Evolutionary conservation across 1,284 basidiomycete genomes (phyloP).

Genomic region (Chalciporus sp.): DNA sequence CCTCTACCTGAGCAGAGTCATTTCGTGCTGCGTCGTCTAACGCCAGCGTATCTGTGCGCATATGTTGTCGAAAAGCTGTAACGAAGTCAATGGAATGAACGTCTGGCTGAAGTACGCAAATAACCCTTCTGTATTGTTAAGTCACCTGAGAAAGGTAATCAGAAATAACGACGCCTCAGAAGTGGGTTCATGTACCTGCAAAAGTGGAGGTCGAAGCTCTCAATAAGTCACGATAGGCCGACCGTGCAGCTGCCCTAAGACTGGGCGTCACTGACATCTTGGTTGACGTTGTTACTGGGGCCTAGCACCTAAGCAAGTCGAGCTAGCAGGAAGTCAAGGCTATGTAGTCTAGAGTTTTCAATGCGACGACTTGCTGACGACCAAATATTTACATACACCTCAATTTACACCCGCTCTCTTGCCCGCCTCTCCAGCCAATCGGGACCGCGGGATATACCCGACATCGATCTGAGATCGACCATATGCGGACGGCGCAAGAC

Average conservation of each 20-base stretch:
- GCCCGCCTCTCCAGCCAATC: constrained; percentile 17
- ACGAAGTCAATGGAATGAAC: constrained; percentile 6
- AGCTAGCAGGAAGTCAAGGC: too few relatives aligned
- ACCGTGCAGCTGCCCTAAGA: constrained; percentile 57
- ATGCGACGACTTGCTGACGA: background rate
- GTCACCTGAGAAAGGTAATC: constrained; percentile 49
- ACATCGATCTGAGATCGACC: constrained; percentile 32
- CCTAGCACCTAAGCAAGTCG: too few relatives aligned
- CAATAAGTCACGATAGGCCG: constrained; percentile 71
- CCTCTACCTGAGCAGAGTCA: constrained; percentile 51
- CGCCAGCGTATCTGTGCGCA: constrained; percentile 51
- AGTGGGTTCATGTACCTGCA: constrained; percentile 43
- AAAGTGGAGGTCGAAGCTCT: constrained; percentile 69
- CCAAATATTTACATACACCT: background rate
- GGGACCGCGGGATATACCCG: constrained; percentile 15
- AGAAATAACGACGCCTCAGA: background rate
- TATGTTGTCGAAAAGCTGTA: constrained; percentile 69
- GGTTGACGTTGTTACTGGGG: background rate
- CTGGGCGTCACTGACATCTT: constrained; percentile 48
- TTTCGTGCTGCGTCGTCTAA: constrained; percentile 43
- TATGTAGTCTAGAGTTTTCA: background rate
- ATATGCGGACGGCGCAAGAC: constrained; percentile 41
- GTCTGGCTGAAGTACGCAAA: constrained; percentile 7
- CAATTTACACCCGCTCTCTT: background rate
- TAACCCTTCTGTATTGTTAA: constrained; percentile 53